Base-by-base conservation (phyloP, 2,329 filamentous ascomycete species). In the Paraconiothyrium brasiliense region DNA sequence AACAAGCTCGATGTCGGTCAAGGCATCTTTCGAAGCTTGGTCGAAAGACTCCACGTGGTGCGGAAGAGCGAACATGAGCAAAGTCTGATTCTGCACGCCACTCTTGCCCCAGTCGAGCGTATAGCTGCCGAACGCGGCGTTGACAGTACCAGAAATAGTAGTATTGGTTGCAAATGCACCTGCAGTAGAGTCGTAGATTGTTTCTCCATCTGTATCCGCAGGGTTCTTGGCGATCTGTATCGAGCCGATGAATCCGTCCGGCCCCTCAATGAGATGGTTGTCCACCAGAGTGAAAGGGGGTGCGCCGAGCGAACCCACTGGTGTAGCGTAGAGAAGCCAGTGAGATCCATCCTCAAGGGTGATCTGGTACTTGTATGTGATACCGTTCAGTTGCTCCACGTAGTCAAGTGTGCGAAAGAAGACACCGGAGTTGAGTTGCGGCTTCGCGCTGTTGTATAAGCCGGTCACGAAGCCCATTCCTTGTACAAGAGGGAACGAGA, bases 31-130 rank as follows among this genome's bases (percentile, higher is more conserved):
- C 3, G 47, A n/a, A 11, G 80, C 79, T 2, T 77, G 67, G 67
- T 92, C 87, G 67, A 98, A 95, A 0, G 92, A 92, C 46, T 89
- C 83, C 1, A 92, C 77, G 66, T 98, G 95, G 77, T 99, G 95
- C 43, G 94, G 93, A 55, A 99, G 82, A 20, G 93, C 93, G 75
- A 91, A 98, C 91, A 97, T 96, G 66, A 95, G 83, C 48, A 97
- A 82, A 2, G 83, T 85, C 39, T 86, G 82, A 39, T 64, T 61
- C 14, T 61, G 47, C 34, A 90, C 82, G 6, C 94, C 95, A 0
- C 81, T 85, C 72, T 92, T 95, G 22, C 81, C 78, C 83, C 91
- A 98, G 0, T 81, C 79, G 55, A 98, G 86, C 0, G 82, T 88
- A 76, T 98, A 99, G 11, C 84, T 88, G 11, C 92, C 94, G 11